Evolutionary conservation across 2,329 filamentous ascomycete species (phyloP), one percentile per base, ranked within the genome.

Genomic region (Epichloe aotearoae): DNA sequence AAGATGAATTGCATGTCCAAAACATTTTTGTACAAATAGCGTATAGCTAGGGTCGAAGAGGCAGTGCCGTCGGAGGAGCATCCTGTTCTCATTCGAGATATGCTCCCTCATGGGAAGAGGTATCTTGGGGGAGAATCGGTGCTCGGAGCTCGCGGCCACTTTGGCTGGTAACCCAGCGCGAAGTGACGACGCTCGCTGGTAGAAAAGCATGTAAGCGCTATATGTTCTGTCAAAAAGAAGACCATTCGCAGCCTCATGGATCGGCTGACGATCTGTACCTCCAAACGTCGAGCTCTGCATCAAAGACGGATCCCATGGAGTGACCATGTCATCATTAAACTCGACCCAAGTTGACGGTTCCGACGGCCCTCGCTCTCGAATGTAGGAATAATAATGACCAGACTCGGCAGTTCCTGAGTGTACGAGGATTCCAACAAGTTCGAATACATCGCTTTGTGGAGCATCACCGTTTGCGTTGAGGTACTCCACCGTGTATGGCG

Each of bases 171-270:
- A 36, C 15, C 19, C 50, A 15, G 66, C 65, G 17, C 73, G 70
- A 51, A 90, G 73, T 4, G 80, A 79, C 0, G 83, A 83, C 3
- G 82, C 79, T 46, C 93, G 82, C 64, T 96, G 86, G 64, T 98
- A 98, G 66, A 98, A 97, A 8, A 98, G 76, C 87, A 98, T 97
- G 66, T 98, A 98, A 12, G 91, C 93, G 64, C 88, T 97, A 72
- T 84, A 84, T 4, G 79, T 77, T 66, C 90, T 91, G 59, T 83
- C 79, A 56, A 76, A 80, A 0, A 71, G 57, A 17, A 73, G 63
- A 53, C 70, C 69, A 58, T 70, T 66, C 47, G 47, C 33, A 8
- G 59, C 61, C 53, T 76, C 69, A 59, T 73, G 69, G 54, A 74
- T 59, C 53, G 69, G 56, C 52, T 75, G 75, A 3, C 34, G 46